phyloP scores from a whole-genome alignment of 176 grass and related monocot species.

The Rhynchospora tenuis region DNA sequence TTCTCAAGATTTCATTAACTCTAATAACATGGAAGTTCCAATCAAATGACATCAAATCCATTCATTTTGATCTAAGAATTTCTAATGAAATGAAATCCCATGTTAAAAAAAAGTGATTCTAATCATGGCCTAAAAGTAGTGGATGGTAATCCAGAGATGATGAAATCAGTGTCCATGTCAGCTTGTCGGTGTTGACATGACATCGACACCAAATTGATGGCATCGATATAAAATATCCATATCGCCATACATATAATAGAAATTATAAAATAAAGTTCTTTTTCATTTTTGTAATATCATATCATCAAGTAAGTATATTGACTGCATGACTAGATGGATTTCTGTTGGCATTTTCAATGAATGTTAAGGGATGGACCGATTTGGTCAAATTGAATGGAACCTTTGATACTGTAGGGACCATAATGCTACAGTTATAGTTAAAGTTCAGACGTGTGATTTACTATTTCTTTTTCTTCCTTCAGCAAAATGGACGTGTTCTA shows the following conservation, averaged over 20 bases:
- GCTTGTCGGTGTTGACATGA: background rate
- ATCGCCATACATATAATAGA: background rate
- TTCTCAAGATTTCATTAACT: no score
- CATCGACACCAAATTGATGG: background rate
- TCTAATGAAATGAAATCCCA: no score
- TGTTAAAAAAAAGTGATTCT: no score
- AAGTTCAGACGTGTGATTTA: background rate
- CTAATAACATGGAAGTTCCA: no score
- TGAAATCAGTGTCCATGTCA: background rate
- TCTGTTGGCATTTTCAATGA: background rate
- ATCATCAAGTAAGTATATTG: background rate
- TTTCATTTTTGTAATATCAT: background rate
- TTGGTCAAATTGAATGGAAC: background rate
- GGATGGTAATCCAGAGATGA: background rate
- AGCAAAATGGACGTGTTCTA: conserved; percentile 76
- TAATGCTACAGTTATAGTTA: background rate
- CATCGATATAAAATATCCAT: background rate
- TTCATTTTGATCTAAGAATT: no score
- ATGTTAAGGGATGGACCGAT: background rate
- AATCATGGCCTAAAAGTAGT: no score
- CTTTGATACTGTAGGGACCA: background rate
- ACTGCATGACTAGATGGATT: background rate
- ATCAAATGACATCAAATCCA: no score
- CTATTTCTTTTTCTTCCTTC: conserved; percentile 19
- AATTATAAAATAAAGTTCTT: background rate